Evolutionary conservation across 768 basidiomycete genomes (phyloP), one percentile per base, ranked within the genome.

Genomic region (Tylopilus sp.): DNA sequence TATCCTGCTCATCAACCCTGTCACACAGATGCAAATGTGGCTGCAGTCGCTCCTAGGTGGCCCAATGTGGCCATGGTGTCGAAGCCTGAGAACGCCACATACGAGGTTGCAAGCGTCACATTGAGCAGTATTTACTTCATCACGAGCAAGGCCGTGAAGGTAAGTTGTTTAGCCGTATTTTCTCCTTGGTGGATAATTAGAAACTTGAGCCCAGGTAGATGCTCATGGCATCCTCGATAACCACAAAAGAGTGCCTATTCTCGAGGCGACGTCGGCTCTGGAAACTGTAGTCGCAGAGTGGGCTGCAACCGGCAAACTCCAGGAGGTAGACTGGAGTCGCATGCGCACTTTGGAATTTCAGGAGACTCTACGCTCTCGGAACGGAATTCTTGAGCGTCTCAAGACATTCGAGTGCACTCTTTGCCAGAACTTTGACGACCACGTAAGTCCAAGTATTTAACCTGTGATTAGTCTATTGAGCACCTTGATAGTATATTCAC

Each of bases 321-420:
- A 81, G 2, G 97, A 99, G 66, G 80, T 85, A 4, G 91, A 91
- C 48, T 98, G 94, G 95, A 74, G 74, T 49, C 80, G 86, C 46
- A 79, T 93, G 66, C 81, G 88, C 40, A 76, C 82, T n/a, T 69
- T 99, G 8, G 94, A 98, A 48, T 97, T 98, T 66, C 92, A 98
- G 67, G 95, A 98, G 56, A 71, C 76, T 20, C 64, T 98, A 46
- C 79, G 80, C 51, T 62, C 75, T 36, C 75, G 94, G 51, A 73
- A 85, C 45, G 69, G 69, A 11, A 64, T 86, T 6, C 64, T 71
- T 2, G 66, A 75, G 52, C 71, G 71, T 23, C 62, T 88, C 26
- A 57, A 68, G 13, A 71, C 49, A 5, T 73, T 70, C 40, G 67
- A 61, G 4, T 94, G 90, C 68, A 68, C 71, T 17, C 63, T 71